phyloP scores from a whole-genome alignment of 2,329 filamentous ascomycete species.

The Botrytis medusae region DNA sequence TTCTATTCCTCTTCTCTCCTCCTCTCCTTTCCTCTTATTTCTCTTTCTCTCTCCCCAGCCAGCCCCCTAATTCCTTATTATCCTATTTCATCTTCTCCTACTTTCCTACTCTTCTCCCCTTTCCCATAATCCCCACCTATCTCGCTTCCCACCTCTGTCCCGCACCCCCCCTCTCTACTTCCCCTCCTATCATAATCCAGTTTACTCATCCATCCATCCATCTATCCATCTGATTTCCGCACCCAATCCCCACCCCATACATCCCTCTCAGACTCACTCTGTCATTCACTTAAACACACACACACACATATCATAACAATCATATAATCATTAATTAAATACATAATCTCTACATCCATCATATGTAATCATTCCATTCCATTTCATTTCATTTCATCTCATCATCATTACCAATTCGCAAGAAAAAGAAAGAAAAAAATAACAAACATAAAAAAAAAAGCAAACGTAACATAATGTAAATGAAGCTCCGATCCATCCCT shows the following conservation, averaged over 20 bases:
- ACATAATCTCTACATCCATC: background rate
- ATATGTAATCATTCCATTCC: background rate
- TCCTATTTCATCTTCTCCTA: too few species aligned
- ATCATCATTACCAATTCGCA: background rate
- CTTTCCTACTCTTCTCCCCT: too few species aligned
- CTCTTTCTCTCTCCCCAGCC: too few species aligned
- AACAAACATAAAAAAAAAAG: background rate
- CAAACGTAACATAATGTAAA: background rate
- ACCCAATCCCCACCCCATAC: too few species aligned
- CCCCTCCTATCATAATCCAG: too few species aligned
- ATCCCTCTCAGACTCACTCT: background rate
- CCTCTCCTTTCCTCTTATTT: too few species aligned
- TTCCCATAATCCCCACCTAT: too few species aligned
- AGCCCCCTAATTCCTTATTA: too few species aligned
- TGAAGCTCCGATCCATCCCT: background rate
- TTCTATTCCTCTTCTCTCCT: too few species aligned
- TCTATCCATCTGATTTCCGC: background rate
- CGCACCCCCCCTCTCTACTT: too few species aligned
- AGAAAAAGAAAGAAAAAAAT: background rate
- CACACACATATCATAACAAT: background rate
- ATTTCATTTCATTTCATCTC: background rate
- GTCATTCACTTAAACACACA: background rate
- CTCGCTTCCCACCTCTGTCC: too few species aligned
- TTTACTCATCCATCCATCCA: too few species aligned
- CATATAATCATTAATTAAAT: slow-evolving; percentile 1